Base-by-base conservation (phyloP, 169 alveolate species). In the Theileria equi region DNA sequence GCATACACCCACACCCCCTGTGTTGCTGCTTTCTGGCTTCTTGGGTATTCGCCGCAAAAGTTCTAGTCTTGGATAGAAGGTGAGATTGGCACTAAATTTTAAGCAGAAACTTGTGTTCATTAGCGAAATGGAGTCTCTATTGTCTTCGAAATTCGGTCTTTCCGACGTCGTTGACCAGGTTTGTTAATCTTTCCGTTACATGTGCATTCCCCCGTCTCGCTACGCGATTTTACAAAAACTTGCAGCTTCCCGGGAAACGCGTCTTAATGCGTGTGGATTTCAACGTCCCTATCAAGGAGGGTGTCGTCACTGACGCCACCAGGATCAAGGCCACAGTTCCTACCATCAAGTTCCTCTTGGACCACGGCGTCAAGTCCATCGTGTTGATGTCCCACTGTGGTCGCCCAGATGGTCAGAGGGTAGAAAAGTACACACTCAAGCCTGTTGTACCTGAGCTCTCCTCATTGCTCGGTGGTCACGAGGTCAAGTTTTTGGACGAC, bases 241-340 rank as follows among this genome's bases (percentile, higher is more conserved):
- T 28, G n/a, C 70, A 93, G 84, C 80, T 95, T 66, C 88, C 87
- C 34, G 97, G 95, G 45, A 90, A 95, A 79, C 89, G 98, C 65
- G 95, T 97, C 16, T 79, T 96, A 55, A 92, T 97, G 85, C 87
- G 99, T 65, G 99, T 94, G 23, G 99, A 97, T 87, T 94, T 91
- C 92, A 97, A 97, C 82, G 99, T 96, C 16, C 99, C 99, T 16
- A 80, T 96, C 28, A 93, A 89, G 41, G 90, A 92, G 63, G 98
- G 98, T 19, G 66, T 43, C 11, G 91, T 97, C 25, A 69, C 93
- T 19, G 98, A 97, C 83, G 69, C 87, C 25, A 95, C 96, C n/a
- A 83, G 99, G 29, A 92, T 97, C 50, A 69, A 74, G 21, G 96
- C 96, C 16, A 91, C 98, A 23, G 67, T 97, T 35, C 98, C 98